phyloP scores from a whole-genome alignment of 1,284 basidiomycete genomes.

The Malassezia obtusa region DNA sequence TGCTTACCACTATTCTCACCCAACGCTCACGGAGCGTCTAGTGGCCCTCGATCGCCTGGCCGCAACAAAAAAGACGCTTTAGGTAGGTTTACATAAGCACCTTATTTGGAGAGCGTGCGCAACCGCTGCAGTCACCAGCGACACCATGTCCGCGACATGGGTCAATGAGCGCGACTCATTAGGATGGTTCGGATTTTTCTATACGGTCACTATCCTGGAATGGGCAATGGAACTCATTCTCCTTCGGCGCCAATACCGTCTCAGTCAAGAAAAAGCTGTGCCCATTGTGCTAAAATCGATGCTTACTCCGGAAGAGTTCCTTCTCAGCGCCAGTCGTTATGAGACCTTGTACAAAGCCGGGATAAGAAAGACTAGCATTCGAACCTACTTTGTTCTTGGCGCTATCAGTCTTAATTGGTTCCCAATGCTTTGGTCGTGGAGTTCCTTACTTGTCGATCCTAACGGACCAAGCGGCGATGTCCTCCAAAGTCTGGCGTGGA shows the following conservation, averaged over 20 bases:
- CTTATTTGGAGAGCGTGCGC: no score
- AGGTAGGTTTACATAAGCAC: background rate
- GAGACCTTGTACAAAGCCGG: background rate
- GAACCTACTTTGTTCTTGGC: no score
- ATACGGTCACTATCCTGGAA: no score
- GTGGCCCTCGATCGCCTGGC: constrained; percentile 19
- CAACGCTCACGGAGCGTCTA: constrained; percentile 40
- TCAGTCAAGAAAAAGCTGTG: background rate
- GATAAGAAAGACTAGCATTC: background rate
- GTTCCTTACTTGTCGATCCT: no score
- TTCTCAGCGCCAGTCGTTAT: background rate
- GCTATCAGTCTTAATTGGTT: no score
- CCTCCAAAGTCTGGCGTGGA: no score
- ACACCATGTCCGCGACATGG: background rate
- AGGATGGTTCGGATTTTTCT: background rate
- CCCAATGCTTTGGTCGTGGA: no score
- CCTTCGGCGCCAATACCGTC: background rate
- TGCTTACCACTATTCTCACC: constrained; percentile 44
- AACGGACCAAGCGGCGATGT: no score
- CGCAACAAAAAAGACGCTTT: background rate
- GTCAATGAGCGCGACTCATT: background rate
- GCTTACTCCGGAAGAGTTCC: background rate
- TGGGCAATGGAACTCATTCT: background rate
- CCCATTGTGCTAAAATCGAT: background rate
- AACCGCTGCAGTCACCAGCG: no score